Conservation (phyloP, 2,329 filamentous ascomycete genomes). For the Pseudogymnoascus sp. region DNA sequence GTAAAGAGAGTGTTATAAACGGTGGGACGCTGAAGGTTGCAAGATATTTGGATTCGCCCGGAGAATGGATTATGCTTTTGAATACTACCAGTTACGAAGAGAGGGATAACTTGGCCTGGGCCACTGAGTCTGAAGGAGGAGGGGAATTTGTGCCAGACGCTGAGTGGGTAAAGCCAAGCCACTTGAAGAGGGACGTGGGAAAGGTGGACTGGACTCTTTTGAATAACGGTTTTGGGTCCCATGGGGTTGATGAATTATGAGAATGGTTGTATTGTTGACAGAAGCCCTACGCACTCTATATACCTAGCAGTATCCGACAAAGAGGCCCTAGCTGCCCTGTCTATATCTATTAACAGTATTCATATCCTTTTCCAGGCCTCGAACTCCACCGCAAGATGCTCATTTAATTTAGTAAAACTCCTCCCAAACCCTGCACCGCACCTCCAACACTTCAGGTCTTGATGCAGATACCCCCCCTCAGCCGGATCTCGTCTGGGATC, state of each 20-base stretch:
- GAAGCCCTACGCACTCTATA: not conserved
- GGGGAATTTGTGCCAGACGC: not conserved
- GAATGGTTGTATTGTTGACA: not conserved
- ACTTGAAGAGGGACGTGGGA: not conserved
- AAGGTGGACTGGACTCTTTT: not conserved
- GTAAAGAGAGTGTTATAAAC: constrained; percentile 7
- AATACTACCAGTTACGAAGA: not conserved
- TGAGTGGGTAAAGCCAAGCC: not conserved
- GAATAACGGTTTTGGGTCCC: not conserved
- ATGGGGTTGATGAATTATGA: not conserved
- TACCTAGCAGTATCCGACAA: not conserved
- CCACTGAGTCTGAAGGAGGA: not conserved
- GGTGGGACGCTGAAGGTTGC: not conserved
- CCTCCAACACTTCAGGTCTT: constrained; percentile 73
- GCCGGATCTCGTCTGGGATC: constrained; percentile 54
- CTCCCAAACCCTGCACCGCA: constrained; percentile 69
- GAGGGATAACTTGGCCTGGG: not conserved
- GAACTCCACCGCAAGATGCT: constrained; percentile 68
- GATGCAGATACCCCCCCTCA: constrained; percentile 49
- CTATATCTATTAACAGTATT: constrained; percentile 5
- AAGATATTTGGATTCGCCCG: not conserved
- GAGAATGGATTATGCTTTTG: not conserved
- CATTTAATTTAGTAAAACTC: constrained; percentile 64
- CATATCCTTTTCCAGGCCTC: constrained; percentile 62
- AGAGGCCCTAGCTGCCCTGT: not conserved